Evolutionary conservation across 2,329 filamentous ascomycete species (phyloP).

Genomic region (Cryphonectria nitschkei): DNA sequence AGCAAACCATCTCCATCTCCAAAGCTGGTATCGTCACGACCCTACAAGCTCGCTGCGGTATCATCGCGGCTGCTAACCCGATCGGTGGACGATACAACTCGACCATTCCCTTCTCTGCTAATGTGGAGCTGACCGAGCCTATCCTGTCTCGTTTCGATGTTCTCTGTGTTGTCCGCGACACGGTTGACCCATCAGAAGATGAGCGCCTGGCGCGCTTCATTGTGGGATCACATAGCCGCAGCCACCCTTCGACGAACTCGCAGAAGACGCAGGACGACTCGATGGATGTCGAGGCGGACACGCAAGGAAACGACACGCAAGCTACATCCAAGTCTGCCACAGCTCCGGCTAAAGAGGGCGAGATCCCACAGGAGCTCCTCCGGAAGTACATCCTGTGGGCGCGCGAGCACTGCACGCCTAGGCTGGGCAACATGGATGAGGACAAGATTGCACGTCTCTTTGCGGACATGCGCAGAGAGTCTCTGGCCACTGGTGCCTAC

Average conservation of each 20-base stretch:
- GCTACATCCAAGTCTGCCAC: constrained; percentile 28
- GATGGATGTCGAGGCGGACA: constrained; percentile 66
- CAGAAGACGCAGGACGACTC: constrained; percentile 51
- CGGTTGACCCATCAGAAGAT: constrained; percentile 89
- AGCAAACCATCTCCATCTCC: constrained; percentile 98
- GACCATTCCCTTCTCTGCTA: constrained; percentile 92
- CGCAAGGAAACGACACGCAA: constrained; percentile 40
- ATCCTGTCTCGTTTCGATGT: constrained; percentile 98
- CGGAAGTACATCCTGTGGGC: constrained; percentile 98
- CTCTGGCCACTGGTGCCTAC: constrained; percentile 90
- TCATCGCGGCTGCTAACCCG: constrained; percentile 95
- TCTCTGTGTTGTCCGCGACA: constrained; percentile 92
- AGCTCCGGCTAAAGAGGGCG: constrained; percentile 54
- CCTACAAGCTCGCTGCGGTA: constrained; percentile 90
- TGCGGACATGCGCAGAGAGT: constrained; percentile 93
- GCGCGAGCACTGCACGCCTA: constrained; percentile 84
- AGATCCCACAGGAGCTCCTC: constrained; percentile 88
- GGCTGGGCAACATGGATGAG: constrained; percentile 96
- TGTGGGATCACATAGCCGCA: constrained; percentile 89
- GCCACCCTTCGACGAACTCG: constrained; percentile 63
- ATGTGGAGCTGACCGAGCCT: constrained; percentile 95
- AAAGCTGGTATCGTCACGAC: constrained; percentile 99
- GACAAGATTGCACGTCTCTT: constrained; percentile 95
- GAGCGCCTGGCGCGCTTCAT: constrained; percentile 94
- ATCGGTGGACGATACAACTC: constrained; percentile 96